Evolutionary conservation across 176 grass and related monocot genomes (phyloP), one percentile per base, ranked within the genome.

Genomic region (barley (Hordeum vulgare)): DNA sequence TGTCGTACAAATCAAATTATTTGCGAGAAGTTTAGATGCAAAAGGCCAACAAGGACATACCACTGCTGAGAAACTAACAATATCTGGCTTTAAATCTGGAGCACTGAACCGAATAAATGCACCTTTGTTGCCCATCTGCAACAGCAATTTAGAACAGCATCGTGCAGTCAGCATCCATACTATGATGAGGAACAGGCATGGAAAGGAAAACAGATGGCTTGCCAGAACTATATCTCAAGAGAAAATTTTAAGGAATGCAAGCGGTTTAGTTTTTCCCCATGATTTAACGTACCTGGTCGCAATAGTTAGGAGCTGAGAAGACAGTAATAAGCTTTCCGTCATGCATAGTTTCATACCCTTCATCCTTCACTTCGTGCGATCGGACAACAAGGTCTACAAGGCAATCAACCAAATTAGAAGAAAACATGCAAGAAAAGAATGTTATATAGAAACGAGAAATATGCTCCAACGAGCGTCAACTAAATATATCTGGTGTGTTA

Each of bases 101-200:
- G 89, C 85, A 29, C 65, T 79, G 23, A 94, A 94, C 63, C 79
- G 91, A 80, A 99, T 94, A 84, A 90, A 94, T 82, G 93, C 97
- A 84, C 97, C 97, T 80, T 92, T 99, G 84, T 99, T 99, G 49
- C 86, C 93, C 91, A 99, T 99, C 97, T 91, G 90, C 68, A 85
- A 77, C 58, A 80, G 66, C 66, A 77, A 68, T 21, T 17, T 49
- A 33, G 71, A 74, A 74, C 18, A 74, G 44, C 44, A 74, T 59
- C n/a, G 4, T 36, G 36, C 13, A 87, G 45, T 68, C 49, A 58
- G 39, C n/a, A 53, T 51, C 26, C 7, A 74, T 45, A n/a, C 37
- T 42, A 59, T 40, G 24, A 53, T 15, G n/a, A 68, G 21, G 6
- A 31, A 44, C 1, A 71, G 39, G 20, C 7, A 83, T 35, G 40